These are phyloP conservation scores for Mycena indigotica DNA, from an alignment of 768 basidiomycete genomes.

Conservation along the genomic window DNA sequence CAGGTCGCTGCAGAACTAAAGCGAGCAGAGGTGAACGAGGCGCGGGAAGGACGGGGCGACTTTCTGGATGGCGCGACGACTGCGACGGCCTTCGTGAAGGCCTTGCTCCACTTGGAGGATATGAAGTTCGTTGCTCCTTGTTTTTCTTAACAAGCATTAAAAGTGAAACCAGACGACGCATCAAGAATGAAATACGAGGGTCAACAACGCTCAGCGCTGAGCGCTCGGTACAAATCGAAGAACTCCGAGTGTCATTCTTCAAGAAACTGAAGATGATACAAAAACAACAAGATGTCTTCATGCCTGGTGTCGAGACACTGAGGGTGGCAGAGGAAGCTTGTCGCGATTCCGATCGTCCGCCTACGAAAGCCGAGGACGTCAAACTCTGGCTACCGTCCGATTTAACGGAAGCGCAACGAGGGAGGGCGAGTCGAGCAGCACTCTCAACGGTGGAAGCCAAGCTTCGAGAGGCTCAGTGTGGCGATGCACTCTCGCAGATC, in stretches of 20 bases:
- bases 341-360: background rate
- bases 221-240: background rate
- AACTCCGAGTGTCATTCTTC: background rate
- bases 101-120: slow-evolving; percentile 2
- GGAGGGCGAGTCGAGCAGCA: background rate
- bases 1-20: background rate
- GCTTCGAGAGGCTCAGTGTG: background rate
- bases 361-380: background rate
- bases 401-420: background rate
- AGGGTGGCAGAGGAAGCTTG: background rate
- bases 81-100: background rate
- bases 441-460: background rate
- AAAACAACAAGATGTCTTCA: background rate
- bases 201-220: background rate
- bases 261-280: background rate
- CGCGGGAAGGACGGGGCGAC: background rate
- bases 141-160: background rate
- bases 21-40: background rate
- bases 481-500: background rate
- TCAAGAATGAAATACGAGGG: background rate
- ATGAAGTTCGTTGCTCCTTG: background rate
- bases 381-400: slow-evolving; percentile 1
- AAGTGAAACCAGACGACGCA: background rate
- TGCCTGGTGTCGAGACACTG: background rate
- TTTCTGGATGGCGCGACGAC: background rate